Conservation (phyloP, 139 green algal genomes). For the Coccomyxa sp. region DNA sequence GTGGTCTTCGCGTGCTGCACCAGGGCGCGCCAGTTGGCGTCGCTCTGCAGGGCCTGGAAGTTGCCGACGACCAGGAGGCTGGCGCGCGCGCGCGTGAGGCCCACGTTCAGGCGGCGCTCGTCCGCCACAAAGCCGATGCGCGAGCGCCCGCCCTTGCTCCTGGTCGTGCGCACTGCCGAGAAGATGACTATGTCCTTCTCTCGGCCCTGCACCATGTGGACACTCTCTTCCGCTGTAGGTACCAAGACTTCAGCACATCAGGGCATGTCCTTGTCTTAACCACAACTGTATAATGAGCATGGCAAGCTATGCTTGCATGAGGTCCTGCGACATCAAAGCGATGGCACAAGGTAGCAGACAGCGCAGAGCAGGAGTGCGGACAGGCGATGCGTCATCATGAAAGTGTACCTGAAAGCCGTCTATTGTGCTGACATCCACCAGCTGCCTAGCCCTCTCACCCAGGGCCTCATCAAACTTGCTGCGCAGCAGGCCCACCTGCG, state of each 20-base stretch:
- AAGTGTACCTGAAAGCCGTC: slow-evolving; percentile 80
- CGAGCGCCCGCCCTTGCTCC: slow-evolving; percentile 15
- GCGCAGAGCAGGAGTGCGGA: neutral
- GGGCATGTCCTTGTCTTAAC: no score
- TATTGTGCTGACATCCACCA: slow-evolving; percentile 93
- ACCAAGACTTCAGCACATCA: no score
- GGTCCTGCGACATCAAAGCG: neutral
- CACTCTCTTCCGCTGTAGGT: no score
- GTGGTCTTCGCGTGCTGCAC: neutral
- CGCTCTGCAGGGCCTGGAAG: slow-evolving; percentile 40
- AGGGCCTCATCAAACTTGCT: slow-evolving; percentile 50
- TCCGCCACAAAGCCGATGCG: slow-evolving; percentile 83
- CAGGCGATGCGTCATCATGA: neutral
- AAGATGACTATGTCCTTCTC: slow-evolving; percentile 92
- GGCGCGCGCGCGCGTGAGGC: slow-evolving; percentile 75
- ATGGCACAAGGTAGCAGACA: neutral
- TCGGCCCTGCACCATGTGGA: slow-evolving; percentile 70
- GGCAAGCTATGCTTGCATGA: no score
- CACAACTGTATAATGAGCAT: no score
- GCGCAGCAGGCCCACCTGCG: slow-evolving; percentile 67
- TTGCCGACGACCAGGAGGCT: slow-evolving; percentile 80
- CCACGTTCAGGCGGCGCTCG: slow-evolving; percentile 89
- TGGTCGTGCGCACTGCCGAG: slow-evolving; percentile 53
- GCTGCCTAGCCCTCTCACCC: slow-evolving; percentile 44
- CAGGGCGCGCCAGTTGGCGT: slow-evolving; percentile 53